Percentiles rank a stretch among this genome's conserved stretches.
These are phyloP conservation scores for Aureobasidium leucospermi DNA, from an alignment of 2,329 filamentous ascomycete genomes.

Conservation along the genomic window DNA sequence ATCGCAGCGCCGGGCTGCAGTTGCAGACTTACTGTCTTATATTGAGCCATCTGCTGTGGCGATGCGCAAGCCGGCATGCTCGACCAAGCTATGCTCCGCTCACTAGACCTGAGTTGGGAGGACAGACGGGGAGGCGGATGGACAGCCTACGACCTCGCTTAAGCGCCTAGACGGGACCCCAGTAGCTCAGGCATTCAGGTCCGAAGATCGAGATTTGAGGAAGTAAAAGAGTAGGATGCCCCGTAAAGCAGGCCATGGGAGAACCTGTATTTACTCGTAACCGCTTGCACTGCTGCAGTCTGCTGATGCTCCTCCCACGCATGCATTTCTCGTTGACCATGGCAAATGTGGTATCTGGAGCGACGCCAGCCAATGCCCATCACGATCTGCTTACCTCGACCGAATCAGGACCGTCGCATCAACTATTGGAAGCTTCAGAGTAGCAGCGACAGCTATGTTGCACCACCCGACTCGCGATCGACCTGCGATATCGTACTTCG, in stretches of 20 bases:
- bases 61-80: neutral
- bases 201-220: neutral
- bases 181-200: no score
- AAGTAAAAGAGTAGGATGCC: neutral
- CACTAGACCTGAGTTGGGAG: neutral
- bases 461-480: no score
- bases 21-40: neutral
- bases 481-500: no score
- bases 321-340: neutral
- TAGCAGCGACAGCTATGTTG: no score
- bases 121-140: slow-evolving; percentile 5
- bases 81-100: neutral
- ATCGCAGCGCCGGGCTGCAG: neutral
- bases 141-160: neutral
- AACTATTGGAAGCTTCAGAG: no score
- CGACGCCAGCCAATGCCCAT: no score
- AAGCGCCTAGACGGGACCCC: neutral
- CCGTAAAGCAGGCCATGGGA: neutral
- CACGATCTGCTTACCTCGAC: no score
- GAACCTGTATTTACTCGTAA: neutral
- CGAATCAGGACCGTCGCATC: no score
- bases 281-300: neutral
- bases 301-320: neutral
- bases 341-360: no score
- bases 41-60: neutral